Conservation (phyloP, 768 basidiomycete genomes). For the Russula emetica region DNA sequence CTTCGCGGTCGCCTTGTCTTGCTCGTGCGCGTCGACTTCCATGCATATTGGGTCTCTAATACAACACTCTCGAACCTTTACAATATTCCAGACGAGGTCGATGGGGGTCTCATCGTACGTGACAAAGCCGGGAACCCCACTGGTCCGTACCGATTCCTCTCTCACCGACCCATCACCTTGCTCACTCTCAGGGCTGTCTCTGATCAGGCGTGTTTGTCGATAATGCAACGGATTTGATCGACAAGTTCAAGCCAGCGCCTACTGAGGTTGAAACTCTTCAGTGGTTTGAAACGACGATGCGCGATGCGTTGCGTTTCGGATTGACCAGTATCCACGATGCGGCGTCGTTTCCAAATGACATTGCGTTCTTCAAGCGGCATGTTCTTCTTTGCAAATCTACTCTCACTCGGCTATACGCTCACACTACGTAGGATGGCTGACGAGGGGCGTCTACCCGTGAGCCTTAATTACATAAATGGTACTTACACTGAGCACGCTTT, state of each 20-base stretch:
- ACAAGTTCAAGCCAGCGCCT: conserved; percentile 49
- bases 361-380: conserved; percentile 65
- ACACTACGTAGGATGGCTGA: conserved; percentile 56
- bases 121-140: conserved; percentile 61
- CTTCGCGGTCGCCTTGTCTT: conserved; percentile 68
- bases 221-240: conserved; percentile 81
- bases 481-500: background rate
- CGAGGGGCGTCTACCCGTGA: conserved; percentile 60
- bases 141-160: conserved; percentile 40
- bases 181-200: background rate
- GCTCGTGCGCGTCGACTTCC: conserved; percentile 75
- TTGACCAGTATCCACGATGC: conserved; percentile 90
- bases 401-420: conserved; percentile 2
- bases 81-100: conserved; percentile 55
- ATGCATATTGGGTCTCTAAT: conserved; percentile 83
- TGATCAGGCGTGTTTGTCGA: conserved; percentile 70
- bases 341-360: conserved; percentile 42
- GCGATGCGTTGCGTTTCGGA: conserved; percentile 71
- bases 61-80: conserved; percentile 62
- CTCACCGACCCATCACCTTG: background rate
- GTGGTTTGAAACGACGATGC: conserved; percentile 62
- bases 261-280: conserved; percentile 49
- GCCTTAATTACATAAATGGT: conserved; percentile 28
- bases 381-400: conserved; percentile 28
- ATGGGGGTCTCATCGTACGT: conserved; percentile 71